Percentiles rank a stretch among this genome's conserved stretches.
These are phyloP conservation scores for Diospyros lotus DNA, from an alignment of 148 eudicot species.

Conservation along the genomic window DNA sequence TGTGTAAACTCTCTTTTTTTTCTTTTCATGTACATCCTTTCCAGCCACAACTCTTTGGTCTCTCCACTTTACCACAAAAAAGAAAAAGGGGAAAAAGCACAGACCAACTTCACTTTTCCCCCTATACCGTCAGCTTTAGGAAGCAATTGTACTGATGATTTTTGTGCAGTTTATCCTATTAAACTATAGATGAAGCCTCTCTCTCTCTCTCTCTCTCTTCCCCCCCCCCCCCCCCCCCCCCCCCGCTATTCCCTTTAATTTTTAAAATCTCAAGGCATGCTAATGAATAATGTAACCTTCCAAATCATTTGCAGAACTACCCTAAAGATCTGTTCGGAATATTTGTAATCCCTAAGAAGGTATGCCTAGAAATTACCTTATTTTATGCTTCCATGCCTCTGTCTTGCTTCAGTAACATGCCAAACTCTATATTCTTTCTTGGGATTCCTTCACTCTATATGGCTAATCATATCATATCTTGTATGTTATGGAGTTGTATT, in stretches of 20 bases:
- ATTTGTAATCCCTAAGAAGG: slow-evolving; percentile 37
- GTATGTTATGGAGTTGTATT: slow-evolving; percentile 2
- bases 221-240: too few species aligned
- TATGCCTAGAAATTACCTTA: slow-evolving; percentile 23
- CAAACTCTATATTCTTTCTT: slow-evolving; percentile 39
- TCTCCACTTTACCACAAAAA: slow-evolving; percentile 12
- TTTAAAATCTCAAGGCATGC: slow-evolving; percentile 20
- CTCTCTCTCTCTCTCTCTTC: background rate
- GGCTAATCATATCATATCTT: slow-evolving; percentile 8
- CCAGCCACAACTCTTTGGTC: slow-evolving; percentile 8
- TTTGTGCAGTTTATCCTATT: slow-evolving; percentile 25
- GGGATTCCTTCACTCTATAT: slow-evolving; percentile 39
- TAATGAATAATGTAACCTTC: slow-evolving; percentile 14
- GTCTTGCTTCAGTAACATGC: slow-evolving; percentile 44
- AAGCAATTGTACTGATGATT: slow-evolving; percentile 21
- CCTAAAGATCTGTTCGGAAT: slow-evolving; percentile 30
- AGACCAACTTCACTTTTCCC: slow-evolving; percentile 14
- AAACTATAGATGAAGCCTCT: slow-evolving; percentile 12
- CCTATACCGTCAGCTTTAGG: slow-evolving; percentile 16
- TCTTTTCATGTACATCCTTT: slow-evolving; percentile 15
- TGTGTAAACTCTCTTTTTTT: slow-evolving; percentile 5
- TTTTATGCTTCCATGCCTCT: slow-evolving; percentile 4
- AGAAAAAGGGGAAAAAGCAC: slow-evolving; percentile 11
- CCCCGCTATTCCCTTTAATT: background rate
- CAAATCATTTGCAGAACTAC: slow-evolving; percentile 13